A percentile compares a stretch with the other conserved stretches of the same genome.
These are phyloP conservation scores for Scedosporium apiospermum DNA, from an alignment of 2,329 filamentous ascomycete genomes.

Conservation along the genomic window DNA sequence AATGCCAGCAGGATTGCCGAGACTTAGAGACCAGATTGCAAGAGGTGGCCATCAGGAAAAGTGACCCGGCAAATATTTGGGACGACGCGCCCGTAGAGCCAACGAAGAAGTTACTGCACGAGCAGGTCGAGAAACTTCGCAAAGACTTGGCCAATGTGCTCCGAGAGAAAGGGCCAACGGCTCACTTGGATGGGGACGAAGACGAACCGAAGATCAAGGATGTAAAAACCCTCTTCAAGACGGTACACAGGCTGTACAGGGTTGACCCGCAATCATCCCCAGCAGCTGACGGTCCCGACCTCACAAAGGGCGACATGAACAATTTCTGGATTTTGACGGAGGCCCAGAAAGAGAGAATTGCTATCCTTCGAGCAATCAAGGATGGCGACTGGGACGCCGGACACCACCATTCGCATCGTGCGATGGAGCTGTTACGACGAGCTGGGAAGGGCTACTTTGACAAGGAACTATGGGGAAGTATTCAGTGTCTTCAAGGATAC, in stretches of 20 bases:
- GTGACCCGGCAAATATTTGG: background rate
- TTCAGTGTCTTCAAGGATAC: background rate
- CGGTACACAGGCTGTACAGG: background rate
- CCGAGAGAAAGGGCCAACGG: background rate
- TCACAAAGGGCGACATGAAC: constrained; percentile 1
- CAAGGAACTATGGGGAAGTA: constrained; percentile 4
- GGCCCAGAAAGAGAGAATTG: background rate
- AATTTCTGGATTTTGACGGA: background rate
- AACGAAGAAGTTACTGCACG: background rate
- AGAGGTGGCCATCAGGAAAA: background rate
- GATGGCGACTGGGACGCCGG: background rate
- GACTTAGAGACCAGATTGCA: background rate
- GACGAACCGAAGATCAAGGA: background rate
- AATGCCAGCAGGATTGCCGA: background rate
- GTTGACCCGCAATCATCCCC: background rate
- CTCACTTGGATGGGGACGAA: background rate
- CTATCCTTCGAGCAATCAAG: background rate
- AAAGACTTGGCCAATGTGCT: background rate
- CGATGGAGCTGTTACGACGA: background rate
- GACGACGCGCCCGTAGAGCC: background rate
- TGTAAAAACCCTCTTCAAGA: background rate
- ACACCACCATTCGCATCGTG: background rate
- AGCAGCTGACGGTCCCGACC: background rate
- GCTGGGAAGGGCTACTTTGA: background rate
- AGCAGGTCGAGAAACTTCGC: background rate